Evolutionary conservation across 148 eudicot genomes (phyloP), one percentile per base, ranked within the genome.

Genomic region (Simmondsia chinensis): DNA sequence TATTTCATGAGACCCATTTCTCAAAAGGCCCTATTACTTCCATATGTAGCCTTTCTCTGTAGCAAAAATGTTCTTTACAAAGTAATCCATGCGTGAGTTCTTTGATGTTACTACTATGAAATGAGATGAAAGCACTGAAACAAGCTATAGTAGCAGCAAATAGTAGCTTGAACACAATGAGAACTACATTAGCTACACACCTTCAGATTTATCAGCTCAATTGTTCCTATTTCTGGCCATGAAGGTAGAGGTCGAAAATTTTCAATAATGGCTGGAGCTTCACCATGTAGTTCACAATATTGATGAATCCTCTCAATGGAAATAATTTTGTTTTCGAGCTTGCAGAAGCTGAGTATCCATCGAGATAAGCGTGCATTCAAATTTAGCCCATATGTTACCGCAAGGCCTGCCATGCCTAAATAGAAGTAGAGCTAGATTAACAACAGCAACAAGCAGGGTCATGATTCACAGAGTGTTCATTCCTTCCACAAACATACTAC

Each of bases 341-440:
- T 91, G 79, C 97, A 91, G 57, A 91, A 85, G 72, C 97, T 91
- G 61, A 91, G 97, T 43, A 91, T 91, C 97, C 97, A 91, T 36
- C 97, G 70, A 6, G 97, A 85, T 56, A 91, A 39, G 38, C 97
- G 85, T 48, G 85, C 94, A 79, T 91, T 91, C 72, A 91, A 50
- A 51, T 91, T 85, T 39, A 91, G 64, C 43, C 97, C 97, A 64
- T 91, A 91, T 10, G 97, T 85, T 64, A 85, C 97, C n/a, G 97
- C 97, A 59, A 91, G 87, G 41, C 97, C 97, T 7, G 99, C 99
- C 95, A 91, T 91, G 66, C 94, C 99, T 91, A 45, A 41, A 19
- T 9, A 58, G 37, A 41, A 50, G 22, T 43, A 48, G 27, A 26
- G 33, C 24, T 4, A 45, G 5, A 48, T 47, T 39, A 61, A 35